These are phyloP conservation scores for Colletotrichum higginsianum DNA, from an alignment of 2,329 filamentous ascomycete species.

Conservation along the genomic window DNA sequence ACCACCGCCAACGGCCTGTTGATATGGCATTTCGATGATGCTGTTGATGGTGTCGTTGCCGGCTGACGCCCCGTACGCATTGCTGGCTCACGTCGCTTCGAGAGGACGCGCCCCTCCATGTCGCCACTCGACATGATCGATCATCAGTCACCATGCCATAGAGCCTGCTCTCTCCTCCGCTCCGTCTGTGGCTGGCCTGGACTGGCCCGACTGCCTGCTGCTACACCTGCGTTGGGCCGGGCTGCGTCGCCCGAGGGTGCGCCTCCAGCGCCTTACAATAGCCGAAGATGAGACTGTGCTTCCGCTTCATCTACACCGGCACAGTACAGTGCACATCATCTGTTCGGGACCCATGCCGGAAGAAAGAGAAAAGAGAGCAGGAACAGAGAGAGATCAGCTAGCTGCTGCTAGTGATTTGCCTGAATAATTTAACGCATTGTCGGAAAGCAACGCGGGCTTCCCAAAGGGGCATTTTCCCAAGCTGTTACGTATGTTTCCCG, in stretches of 20 bases:
- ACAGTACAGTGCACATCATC: not conserved
- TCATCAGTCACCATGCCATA: not conserved
- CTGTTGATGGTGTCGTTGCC: constrained; percentile 1
- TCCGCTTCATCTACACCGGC: not conserved
- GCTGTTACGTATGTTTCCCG: not conserved
- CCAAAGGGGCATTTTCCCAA: constrained; percentile 13
- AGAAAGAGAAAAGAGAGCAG: too few relatives aligned
- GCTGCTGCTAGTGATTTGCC: not conserved
- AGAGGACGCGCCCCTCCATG: not conserved
- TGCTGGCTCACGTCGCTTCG: not conserved
- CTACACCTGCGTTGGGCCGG: constrained; percentile 7
- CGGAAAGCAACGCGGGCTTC: constrained; percentile 24
- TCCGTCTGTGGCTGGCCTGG: constrained; percentile 18
- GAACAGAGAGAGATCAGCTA: too few relatives aligned
- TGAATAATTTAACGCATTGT: not conserved
- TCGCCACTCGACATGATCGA: not conserved
- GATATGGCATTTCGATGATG: not conserved
- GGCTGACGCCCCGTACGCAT: too few relatives aligned
- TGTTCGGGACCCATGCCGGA: not conserved
- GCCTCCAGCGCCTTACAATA: constrained; percentile 14
- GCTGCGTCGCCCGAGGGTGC: constrained; percentile 11
- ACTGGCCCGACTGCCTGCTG: not conserved
- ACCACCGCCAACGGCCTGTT: not conserved
- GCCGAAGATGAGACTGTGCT: constrained; percentile 29
- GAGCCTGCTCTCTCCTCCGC: not conserved